Evolutionary conservation across 73 alveolate species (phyloP), one percentile per base, ranked within the genome.

Genomic region (Paramecium pentaurelia): DNA sequence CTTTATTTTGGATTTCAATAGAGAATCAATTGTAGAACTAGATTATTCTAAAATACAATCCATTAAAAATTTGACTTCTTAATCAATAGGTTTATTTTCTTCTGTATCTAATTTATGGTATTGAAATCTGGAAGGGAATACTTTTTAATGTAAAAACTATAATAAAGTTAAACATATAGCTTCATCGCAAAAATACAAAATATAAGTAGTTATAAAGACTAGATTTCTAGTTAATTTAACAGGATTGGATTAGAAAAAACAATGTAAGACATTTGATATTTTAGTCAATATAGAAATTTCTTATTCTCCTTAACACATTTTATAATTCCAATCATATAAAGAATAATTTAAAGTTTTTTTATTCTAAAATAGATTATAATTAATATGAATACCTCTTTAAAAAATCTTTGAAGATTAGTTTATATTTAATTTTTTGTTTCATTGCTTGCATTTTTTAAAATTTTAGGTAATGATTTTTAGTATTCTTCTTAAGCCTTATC

Each of bases 141-240:
- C 73, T 47, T 80, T 32, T 47, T 40, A 8, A 49, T 80, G 91
- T 36, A 80, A 47, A 45, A 32, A 80, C 49, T 20, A 27, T 10
- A 80, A 44, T 27, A 80, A 12, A 2, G 25, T 10, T 47, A 80
- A 36, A 8, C 37, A 11, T 4, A 49, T 80, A 6, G 91, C 91
- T 28, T 80, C 91, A 80, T 80, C 73, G 49, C 91, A 80, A 80
- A 80, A 80, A 80, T 80, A 80, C 12, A 80, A 64, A 8, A 80
- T 42, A 28, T 32, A 80, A 4, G 58, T 32, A 40, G 91, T 36
- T 18, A 80, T 80, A 25, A 80, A 45, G 9, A 80, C 91, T 0
- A 80, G 18, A 20, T 42, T 49, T 80, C 38, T 45, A 25, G 47
- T 80, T 28, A 80, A 40, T 45, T 45, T 80, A 10, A 47, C 32